A percentile compares a stretch with the other conserved stretches of the same genome.
Evolutionary conservation across 371 early-diverging fungal genomes (phyloP).

Genomic region (Actinomucor elegans): DNA sequence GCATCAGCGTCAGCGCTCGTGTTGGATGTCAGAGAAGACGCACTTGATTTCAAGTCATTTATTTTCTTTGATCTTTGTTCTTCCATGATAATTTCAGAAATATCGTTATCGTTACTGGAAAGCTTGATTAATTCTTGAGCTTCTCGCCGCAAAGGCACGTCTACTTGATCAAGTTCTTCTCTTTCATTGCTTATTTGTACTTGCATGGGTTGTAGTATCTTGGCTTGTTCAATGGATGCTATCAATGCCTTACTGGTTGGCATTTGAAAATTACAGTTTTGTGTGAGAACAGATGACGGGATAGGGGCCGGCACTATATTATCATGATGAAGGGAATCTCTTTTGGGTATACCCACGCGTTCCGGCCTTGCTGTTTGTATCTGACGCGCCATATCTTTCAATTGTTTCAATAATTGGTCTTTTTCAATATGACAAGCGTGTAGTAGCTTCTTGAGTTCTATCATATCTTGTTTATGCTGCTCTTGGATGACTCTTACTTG

Average conservation of each 20-base stretch:
- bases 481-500: neutral
- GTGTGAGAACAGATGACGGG: no score
- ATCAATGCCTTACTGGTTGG: neutral
- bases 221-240: slow-evolving; percentile 7
- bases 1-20: no score
- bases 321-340: no score
- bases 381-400: no score
- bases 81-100: no score
- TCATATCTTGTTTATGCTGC: slow-evolving; percentile 1
- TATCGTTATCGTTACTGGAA: no score
- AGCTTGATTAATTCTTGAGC: slow-evolving; percentile 16
- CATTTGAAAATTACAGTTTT: neutral
- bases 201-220: slow-evolving; percentile 6
- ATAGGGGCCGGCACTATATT: no score
- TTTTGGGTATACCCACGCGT: no score
- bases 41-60: no score
- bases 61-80: no score
- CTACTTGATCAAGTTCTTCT: neutral
- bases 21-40: no score
- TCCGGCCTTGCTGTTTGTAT: no score
- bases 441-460: neutral
- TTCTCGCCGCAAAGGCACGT: slow-evolving; percentile 8
- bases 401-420: neutral
- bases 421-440: neutral
- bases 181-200: neutral